These are phyloP conservation scores for Pleurotus platypus DNA, from an alignment of 768 basidiomycete species.

Conservation along the genomic window DNA sequence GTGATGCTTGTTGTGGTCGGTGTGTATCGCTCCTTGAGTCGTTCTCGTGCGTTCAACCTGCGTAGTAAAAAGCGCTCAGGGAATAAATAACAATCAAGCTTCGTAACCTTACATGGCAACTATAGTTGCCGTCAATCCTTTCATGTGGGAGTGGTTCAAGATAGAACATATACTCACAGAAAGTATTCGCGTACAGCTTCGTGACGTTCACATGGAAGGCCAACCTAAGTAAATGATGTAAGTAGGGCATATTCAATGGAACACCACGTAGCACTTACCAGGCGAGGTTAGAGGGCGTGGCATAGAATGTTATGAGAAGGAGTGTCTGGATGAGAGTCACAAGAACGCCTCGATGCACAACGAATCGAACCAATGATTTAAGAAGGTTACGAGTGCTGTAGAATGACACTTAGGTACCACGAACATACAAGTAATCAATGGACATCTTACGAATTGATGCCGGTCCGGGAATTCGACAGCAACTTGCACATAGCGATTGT, in stretches of 20 bases:
- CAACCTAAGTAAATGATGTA: constrained; percentile 26
- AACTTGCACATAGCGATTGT: constrained; percentile 41
- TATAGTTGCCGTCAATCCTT: constrained; percentile 6
- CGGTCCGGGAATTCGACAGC: constrained; percentile 32
- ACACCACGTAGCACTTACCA: constrained; percentile 23
- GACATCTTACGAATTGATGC: constrained; percentile 29
- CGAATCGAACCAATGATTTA: constrained; percentile 31
- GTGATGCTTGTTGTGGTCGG: constrained; percentile 4
- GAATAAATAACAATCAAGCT: neutral
- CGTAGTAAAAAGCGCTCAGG: too few relatives aligned
- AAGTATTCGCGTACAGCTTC: constrained; percentile 45
- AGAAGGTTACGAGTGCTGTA: constrained; percentile 36
- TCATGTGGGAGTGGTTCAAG: neutral
- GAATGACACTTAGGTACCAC: neutral
- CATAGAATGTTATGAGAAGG: constrained; percentile 38
- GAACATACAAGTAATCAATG: neutral
- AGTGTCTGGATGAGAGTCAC: constrained; percentile 40
- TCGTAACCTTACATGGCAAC: constrained; percentile 28
- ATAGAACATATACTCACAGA: constrained; percentile 36
- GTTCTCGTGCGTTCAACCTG: constrained; percentile 20
- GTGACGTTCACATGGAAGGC: constrained; percentile 46
- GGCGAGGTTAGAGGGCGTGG: constrained; percentile 27
- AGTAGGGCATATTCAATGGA: neutral
- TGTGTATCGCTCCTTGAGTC: constrained; percentile 13
- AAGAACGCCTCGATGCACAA: constrained; percentile 39